phyloP scores from a whole-genome alignment of 192 early-diverging fungal species.

The Coemansia sp. region DNA sequence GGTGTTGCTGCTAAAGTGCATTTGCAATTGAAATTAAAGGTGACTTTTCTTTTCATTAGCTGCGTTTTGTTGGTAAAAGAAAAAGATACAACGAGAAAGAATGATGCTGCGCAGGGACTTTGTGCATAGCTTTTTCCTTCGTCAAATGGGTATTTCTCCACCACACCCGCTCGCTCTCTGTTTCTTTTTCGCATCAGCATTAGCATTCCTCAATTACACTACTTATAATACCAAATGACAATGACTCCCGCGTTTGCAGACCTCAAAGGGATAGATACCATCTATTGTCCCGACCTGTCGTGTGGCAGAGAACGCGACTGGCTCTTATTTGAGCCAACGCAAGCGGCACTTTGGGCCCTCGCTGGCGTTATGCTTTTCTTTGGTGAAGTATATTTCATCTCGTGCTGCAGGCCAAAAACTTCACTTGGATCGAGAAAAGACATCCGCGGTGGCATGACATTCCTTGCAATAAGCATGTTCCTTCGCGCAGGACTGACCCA shows the following conservation, averaged over 20 bases:
- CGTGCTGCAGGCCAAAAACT: too few species aligned
- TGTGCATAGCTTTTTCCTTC: too few species aligned
- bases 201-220: neutral
- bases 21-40: too few species aligned
- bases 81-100: too few species aligned
- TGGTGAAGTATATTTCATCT: slow-evolving; percentile 1
- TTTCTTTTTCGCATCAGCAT: neutral
- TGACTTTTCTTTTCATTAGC: too few species aligned
- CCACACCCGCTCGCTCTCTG: too few species aligned
- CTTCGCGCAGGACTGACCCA: slow-evolving; percentile 29
- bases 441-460: neutral
- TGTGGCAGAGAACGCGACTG: slow-evolving; percentile 26
- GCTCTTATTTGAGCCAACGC: slow-evolving; percentile 22
- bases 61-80: too few species aligned
- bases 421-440: neutral
- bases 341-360: slow-evolving; percentile 19
- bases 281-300: slow-evolving; percentile 24
- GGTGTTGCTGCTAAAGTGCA: too few species aligned
- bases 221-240: neutral
- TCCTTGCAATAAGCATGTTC: slow-evolving; percentile 24
- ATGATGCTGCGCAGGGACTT: too few species aligned
- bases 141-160: too few species aligned
- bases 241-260: neutral
- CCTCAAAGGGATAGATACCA: slow-evolving; percentile 2
- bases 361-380: slow-evolving; percentile 18